phyloP scores from a whole-genome alignment of 768 basidiomycete genomes.

The Boletales sp. region DNA sequence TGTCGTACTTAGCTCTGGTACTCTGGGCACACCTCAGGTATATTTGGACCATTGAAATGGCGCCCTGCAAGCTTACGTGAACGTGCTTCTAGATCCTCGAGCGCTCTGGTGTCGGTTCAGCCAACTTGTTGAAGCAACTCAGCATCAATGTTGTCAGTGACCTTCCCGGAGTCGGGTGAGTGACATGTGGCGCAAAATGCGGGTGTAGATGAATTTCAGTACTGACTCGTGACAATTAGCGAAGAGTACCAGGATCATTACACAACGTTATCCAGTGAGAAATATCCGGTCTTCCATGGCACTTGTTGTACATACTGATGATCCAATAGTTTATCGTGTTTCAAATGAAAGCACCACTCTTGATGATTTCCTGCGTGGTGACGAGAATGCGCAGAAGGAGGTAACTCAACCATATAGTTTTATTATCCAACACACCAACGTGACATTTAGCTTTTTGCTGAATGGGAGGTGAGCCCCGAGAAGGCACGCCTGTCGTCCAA shows the following conservation, averaged over 20 bases:
- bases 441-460: constrained; percentile 44
- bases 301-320: neutral
- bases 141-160: constrained; percentile 64
- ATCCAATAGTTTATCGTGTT: constrained; percentile 55
- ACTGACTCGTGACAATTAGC: constrained; percentile 28
- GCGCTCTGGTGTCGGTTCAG: constrained; percentile 64
- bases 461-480: constrained; percentile 66
- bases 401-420: constrained; percentile 21
- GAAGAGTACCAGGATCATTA: constrained; percentile 76
- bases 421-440: neutral
- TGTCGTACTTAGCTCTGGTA: constrained; percentile 64
- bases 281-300: neutral
- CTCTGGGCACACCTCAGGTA: constrained; percentile 62
- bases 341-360: constrained; percentile 59
- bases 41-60: neutral
- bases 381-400: constrained; percentile 54
- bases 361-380: constrained; percentile 70
- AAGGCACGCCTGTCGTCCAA: constrained; percentile 68
- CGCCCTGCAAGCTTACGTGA: neutral
- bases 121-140: constrained; percentile 50
- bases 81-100: constrained; percentile 51
- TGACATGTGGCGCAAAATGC: neutral
- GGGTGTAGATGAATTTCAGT: neutral
- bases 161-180: constrained; percentile 66
- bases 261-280: constrained; percentile 59